Evolutionary conservation across 2,329 filamentous ascomycete genomes (phyloP), one percentile per base, ranked within the genome.

Genomic region (Aspergillus tubingensis): DNA sequence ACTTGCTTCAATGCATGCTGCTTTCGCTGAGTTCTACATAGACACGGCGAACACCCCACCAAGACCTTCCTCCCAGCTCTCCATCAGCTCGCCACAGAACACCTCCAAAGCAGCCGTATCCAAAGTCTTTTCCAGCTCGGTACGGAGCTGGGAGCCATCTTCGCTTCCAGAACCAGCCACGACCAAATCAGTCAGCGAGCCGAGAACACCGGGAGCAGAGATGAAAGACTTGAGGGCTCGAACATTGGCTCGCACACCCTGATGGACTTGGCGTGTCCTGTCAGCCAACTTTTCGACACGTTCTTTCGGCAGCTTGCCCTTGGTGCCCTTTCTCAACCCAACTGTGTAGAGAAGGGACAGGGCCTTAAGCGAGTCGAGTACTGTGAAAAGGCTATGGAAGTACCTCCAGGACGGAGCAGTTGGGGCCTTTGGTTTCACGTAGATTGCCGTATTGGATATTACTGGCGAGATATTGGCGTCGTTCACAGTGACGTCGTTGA

Each of bases 1-100:
- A 30, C 30, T 50, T 8, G 15, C 23, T 30, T 50, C 47, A 50
- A 30, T 17, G 23, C n/a, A 27, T 50, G 17, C 15, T n/a, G 47
- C 25, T 15, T 50, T 32, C 10, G 23, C n/a, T 19, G 47, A 25
- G 39, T 47, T 36, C 70, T 61, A 76, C 47, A 75, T 59, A 55
- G 60, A 70, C 39, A 74, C 68, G 13, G 57, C 57, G 60, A 79
- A 58, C 39, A 80, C 66, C 3, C 78, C 78, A 55, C 77, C 73
- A 23, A 81, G 69, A 5, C 72, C 77, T 57, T 80, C 78, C 51
- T 80, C 78, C 79, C 79, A 81, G 64, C 79, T 81, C 60, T 81
- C 79, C 71, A 76, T 79, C 64, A 81, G 66, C 32, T 72, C 70
- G n/a, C 76, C 78, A 60, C 76, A 79, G 65, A 79, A 76, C 19